A percentile compares a stretch with the other conserved stretches of the same genome.
Evolutionary conservation across 106 monocot species (phyloP).

Genomic region (Posidonia australis): DNA sequence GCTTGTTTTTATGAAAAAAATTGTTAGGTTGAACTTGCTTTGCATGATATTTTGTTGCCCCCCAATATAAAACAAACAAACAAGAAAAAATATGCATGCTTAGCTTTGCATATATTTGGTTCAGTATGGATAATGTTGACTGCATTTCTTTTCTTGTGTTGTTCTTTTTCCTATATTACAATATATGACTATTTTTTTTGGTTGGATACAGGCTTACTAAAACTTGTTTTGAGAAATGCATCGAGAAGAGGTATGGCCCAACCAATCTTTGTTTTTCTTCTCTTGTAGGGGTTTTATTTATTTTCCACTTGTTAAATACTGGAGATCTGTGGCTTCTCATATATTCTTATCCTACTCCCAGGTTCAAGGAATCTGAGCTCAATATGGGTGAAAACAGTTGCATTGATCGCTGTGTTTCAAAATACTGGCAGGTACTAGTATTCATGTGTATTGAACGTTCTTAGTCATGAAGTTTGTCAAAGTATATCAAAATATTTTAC

Average conservation of each 20-base stretch:
- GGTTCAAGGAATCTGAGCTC: conserved; percentile 92
- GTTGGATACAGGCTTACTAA: conserved; percentile 56
- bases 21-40: too few relatives aligned
- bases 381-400: conserved; percentile 98
- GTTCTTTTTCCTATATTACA: too few relatives aligned
- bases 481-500: background rate
- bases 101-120: too few relatives aligned
- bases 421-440: conserved; percentile 83
- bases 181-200: background rate
- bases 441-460: background rate
- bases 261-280: background rate
- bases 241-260: conserved; percentile 66
- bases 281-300: background rate
- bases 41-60: too few relatives aligned
- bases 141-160: too few relatives aligned
- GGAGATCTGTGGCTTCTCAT: background rate
- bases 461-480: background rate
- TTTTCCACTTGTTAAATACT: background rate
- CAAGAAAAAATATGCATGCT: too few relatives aligned
- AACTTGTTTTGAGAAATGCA: conserved; percentile 86
- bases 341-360: conserved; percentile 8
- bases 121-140: too few relatives aligned
- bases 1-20: too few relatives aligned
- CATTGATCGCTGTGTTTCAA: conserved; percentile 94
- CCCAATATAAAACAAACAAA: too few relatives aligned